A percentile compares a stretch with the other conserved stretches of the same genome.
phyloP scores from a whole-genome alignment of 1,284 basidiomycete species.

The Moesziomyces aphidis region DNA sequence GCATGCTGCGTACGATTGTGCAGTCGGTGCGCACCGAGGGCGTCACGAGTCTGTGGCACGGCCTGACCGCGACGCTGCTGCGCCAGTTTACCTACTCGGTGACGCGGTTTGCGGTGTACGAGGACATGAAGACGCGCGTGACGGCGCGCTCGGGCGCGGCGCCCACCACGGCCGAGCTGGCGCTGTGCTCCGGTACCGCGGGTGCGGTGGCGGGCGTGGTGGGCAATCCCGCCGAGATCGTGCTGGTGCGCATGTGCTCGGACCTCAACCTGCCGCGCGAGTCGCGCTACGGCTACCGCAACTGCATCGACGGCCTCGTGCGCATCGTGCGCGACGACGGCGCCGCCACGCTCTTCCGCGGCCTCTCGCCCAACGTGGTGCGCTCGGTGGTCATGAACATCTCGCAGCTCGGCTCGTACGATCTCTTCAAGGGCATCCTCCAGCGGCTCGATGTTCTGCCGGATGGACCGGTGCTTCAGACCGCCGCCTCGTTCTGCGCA shows the following conservation, averaged over 20 bases:
- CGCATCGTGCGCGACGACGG: constrained; percentile 71
- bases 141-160: constrained; percentile 20
- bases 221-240: constrained; percentile 71
- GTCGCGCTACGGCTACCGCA: constrained; percentile 66
- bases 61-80: constrained; percentile 61
- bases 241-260: constrained; percentile 69
- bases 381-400: constrained; percentile 72
- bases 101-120: constrained; percentile 66
- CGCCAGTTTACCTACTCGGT: constrained; percentile 67
- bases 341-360: constrained; percentile 69
- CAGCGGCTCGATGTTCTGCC: constrained; percentile 61
- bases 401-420: constrained; percentile 69
- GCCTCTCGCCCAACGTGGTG: constrained; percentile 71
- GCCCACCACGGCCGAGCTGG: constrained; percentile 33
- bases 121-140: constrained; percentile 57
- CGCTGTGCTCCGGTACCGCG: constrained; percentile 59
- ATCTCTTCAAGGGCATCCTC: constrained; percentile 71
- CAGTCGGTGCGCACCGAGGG: constrained; percentile 48
- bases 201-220: constrained; percentile 63
- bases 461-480: constrained; percentile 69
- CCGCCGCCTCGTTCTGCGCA: constrained; percentile 58
- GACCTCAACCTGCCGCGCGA: constrained; percentile 66
- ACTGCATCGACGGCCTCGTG: constrained; percentile 70
- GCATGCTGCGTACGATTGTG: constrained; percentile 55
- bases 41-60: constrained; percentile 61